phyloP scores from a whole-genome alignment of 108 stramenopile genomes.

The Fistulifera pelliculosa region DNA sequence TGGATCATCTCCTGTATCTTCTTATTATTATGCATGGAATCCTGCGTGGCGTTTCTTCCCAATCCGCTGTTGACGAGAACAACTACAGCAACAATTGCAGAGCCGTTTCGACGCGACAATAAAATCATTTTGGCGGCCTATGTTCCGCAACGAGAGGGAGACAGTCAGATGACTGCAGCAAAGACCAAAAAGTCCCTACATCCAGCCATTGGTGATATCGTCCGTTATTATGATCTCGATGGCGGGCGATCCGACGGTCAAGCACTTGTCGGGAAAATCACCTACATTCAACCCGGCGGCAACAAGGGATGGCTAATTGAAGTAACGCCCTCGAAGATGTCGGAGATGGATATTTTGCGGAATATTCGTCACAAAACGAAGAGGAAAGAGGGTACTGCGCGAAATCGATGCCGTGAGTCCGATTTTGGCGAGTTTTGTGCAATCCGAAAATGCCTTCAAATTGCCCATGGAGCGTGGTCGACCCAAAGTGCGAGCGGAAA shows the following conservation, averaged over 20 bases:
- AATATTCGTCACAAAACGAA: slow-evolving; percentile 42
- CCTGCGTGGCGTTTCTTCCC: too few relatives aligned
- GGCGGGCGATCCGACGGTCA: slow-evolving; percentile 60
- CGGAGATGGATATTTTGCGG: slow-evolving; percentile 77
- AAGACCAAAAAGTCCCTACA: slow-evolving; percentile 20
- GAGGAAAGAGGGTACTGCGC: slow-evolving; percentile 35
- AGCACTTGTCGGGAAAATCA: slow-evolving; percentile 66
- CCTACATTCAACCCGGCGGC: slow-evolving; percentile 31
- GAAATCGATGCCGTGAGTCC: slow-evolving; percentile 50
- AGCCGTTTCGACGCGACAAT: too few relatives aligned
- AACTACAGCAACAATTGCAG: too few relatives aligned
- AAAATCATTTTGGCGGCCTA: not conserved
- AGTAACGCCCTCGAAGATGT: slow-evolving; percentile 70
- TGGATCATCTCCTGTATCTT: too few relatives aligned
- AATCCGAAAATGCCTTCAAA: slow-evolving; percentile 69
- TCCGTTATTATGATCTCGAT: slow-evolving; percentile 75
- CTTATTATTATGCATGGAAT: too few relatives aligned
- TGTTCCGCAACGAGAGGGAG: not conserved
- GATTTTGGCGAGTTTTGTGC: slow-evolving; percentile 56
- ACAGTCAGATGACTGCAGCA: not conserved
- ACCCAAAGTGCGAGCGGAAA: slow-evolving; percentile 12
- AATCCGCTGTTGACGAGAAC: too few relatives aligned
- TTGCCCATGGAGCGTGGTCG: slow-evolving; percentile 29
- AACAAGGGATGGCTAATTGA: slow-evolving; percentile 45
- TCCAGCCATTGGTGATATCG: slow-evolving; percentile 68